A percentile compares a stretch with the other conserved stretches of the same genome.
Conservation (phyloP, 805 yeast genomes). For the Hanseniaspora thailandica region DNA sequence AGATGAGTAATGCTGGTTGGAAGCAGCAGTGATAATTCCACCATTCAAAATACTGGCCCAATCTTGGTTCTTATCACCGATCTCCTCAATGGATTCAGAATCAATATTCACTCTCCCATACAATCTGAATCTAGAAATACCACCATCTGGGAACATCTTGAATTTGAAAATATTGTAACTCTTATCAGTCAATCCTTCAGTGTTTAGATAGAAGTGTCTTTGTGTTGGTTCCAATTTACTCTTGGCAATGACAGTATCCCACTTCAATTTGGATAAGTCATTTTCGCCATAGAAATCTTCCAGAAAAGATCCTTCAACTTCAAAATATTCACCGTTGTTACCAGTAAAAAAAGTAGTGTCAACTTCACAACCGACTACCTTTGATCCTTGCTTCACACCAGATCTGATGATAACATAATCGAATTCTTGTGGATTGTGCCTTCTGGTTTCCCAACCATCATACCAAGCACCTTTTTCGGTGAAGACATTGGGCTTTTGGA, state of each 20-base stretch:
- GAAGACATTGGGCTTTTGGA: conserved; percentile 69
- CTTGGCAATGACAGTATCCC: conserved; percentile 63
- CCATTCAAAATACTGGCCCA: conserved; percentile 76
- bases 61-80: conserved; percentile 31
- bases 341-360: conserved; percentile 94
- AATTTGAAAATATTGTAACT: conserved; percentile 70
- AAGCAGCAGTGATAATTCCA: conserved; percentile 70
- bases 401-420: conserved; percentile 79
- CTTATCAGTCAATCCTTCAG: conserved; percentile 39
- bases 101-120: conserved; percentile 64
- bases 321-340: conserved; percentile 82
- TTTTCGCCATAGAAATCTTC: conserved; percentile 22
- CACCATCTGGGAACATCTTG: conserved; percentile 96
- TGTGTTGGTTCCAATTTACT: conserved; percentile 82
- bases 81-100: conserved; percentile 29
- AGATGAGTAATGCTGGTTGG: conserved; percentile 91
- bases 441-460: conserved; percentile 97
- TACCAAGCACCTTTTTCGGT: conserved; percentile 90
- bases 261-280: conserved; percentile 31
- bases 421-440: conserved; percentile 74
- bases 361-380: conserved; percentile 68
- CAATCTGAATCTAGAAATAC: conserved; percentile 85
- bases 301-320: conserved; percentile 60
- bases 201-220: conserved; percentile 67
- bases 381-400: conserved; percentile 70